Conservation (phyloP, 495 filamentous ascomycete genomes). For the Xylaria telfairii region DNA sequence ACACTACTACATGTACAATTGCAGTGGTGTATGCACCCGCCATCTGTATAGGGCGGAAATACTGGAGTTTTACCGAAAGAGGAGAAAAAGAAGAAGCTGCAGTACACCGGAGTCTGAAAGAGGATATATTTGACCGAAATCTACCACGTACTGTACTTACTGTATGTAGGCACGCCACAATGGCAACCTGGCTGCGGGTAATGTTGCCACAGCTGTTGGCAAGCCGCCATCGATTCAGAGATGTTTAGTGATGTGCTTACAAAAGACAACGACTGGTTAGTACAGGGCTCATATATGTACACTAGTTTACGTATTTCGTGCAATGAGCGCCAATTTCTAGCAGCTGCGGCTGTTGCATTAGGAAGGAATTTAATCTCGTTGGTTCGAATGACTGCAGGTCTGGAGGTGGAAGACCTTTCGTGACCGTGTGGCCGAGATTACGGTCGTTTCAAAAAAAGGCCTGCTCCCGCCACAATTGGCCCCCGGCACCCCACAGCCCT, state of each 20-base stretch:
- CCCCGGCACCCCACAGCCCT: background rate
- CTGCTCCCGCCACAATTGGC: slow-evolving; percentile 9
- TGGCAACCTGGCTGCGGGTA: too few species aligned
- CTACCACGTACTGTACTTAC: too few species aligned
- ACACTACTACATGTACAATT: background rate
- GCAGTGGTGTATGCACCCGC: background rate
- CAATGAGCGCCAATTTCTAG: background rate
- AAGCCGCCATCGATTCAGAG: slow-evolving; percentile 3
- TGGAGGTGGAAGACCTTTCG: background rate
- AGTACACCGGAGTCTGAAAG: background rate
- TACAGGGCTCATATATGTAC: background rate
- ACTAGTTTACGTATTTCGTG: background rate
- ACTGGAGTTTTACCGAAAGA: too few species aligned
- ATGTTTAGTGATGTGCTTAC: slow-evolving; percentile 10
- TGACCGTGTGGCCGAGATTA: slow-evolving; percentile 26
- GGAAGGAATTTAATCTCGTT: slow-evolving; percentile 5
- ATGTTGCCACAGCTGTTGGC: background rate
- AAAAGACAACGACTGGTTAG: slow-evolving; percentile 5
- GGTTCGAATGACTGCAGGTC: slow-evolving; percentile 1
- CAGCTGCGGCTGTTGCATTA: slow-evolving; percentile 1
- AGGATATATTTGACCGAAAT: background rate
- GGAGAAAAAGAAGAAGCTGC: background rate
- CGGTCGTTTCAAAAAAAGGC: slow-evolving; percentile 26
- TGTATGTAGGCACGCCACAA: too few species aligned
- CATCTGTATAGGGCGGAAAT: background rate